phyloP scores from a whole-genome alignment of 2,329 filamentous ascomycete genomes.

The Alternaria brassicicola region DNA sequence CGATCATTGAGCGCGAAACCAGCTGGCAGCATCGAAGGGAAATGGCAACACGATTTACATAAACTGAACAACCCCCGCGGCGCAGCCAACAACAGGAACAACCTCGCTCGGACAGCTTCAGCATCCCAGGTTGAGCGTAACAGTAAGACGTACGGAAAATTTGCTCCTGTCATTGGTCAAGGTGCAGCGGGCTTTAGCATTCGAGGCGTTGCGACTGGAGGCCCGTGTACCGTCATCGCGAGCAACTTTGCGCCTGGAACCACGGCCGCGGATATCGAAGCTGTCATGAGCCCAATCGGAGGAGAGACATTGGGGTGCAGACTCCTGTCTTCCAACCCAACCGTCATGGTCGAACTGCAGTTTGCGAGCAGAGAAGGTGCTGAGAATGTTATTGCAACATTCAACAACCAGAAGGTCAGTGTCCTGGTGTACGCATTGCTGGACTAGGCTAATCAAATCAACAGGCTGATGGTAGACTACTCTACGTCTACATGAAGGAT shows the following conservation, averaged over 20 bases:
- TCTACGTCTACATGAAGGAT: slow-evolving; percentile 74
- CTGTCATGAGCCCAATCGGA: slow-evolving; percentile 77
- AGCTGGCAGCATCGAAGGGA: slow-evolving; percentile 65
- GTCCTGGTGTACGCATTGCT: neutral
- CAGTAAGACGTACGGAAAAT: slow-evolving; percentile 50
- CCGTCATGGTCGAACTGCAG: slow-evolving; percentile 77
- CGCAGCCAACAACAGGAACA: slow-evolving; percentile 36
- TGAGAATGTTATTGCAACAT: slow-evolving; percentile 74
- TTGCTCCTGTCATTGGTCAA: slow-evolving; percentile 45
- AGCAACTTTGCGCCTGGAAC: slow-evolving; percentile 85
- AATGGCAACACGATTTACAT: slow-evolving; percentile 76
- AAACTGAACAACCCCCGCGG: slow-evolving; percentile 50
- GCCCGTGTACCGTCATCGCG: slow-evolving; percentile 74
- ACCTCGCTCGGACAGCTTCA: slow-evolving; percentile 48
- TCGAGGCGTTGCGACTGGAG: slow-evolving; percentile 67
- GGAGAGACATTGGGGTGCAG: slow-evolving; percentile 69
- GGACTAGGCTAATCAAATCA: slow-evolving; percentile 14
- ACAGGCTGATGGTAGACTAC: slow-evolving; percentile 76
- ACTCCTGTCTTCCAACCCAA: slow-evolving; percentile 70
- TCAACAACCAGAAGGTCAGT: slow-evolving; percentile 78
- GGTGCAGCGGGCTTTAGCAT: slow-evolving; percentile 65
- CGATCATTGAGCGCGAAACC: slow-evolving; percentile 52
- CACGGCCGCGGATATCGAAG: slow-evolving; percentile 81
- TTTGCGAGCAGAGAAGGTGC: slow-evolving; percentile 75
- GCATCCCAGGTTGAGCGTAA: slow-evolving; percentile 51